These are phyloP conservation scores for Russula dissimulans DNA, from an alignment of 768 basidiomycete species.

Conservation along the genomic window DNA sequence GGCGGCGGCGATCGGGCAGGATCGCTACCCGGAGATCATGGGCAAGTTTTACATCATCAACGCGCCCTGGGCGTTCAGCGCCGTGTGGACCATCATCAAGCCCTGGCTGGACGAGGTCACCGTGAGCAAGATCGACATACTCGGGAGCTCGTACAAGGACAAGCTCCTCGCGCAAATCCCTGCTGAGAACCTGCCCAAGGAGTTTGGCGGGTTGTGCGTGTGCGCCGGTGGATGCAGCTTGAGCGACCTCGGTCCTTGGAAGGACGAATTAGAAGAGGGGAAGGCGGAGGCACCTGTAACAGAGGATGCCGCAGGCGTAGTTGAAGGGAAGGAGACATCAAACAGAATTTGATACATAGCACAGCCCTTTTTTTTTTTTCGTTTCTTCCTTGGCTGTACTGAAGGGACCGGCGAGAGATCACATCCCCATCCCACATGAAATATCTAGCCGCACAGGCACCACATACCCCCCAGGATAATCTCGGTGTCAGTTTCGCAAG, in stretches of 20 bases:
- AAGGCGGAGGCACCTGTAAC: neutral
- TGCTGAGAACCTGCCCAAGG: slow-evolving; percentile 71
- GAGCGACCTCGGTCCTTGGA: slow-evolving; percentile 93
- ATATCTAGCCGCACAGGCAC: slow-evolving; percentile 2
- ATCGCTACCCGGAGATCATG: slow-evolving; percentile 91
- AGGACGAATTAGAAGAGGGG: slow-evolving; percentile 22
- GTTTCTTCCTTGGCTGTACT: neutral
- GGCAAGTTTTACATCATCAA: slow-evolving; percentile 99
- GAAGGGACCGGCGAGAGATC: neutral
- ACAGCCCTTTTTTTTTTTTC: neutral
- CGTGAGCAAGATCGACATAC: slow-evolving; percentile 87
- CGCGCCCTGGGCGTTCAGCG: slow-evolving; percentile 85
- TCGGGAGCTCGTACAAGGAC: slow-evolving; percentile 67
- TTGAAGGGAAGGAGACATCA: neutral
- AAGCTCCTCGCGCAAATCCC: slow-evolving; percentile 77
- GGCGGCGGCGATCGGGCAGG: slow-evolving; percentile 73
- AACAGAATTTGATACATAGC: neutral
- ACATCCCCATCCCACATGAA: neutral
- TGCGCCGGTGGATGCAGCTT: slow-evolving; percentile 77
- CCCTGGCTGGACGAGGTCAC: slow-evolving; percentile 94
- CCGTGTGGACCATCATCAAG: slow-evolving; percentile 85
- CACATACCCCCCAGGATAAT: neutral
- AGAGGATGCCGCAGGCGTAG: neutral
- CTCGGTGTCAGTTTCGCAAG: neutral
- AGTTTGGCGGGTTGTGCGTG: slow-evolving; percentile 75